phyloP scores from a whole-genome alignment of 371 early-diverging fungal species.

The Actinomortierella ambigua region DNA sequence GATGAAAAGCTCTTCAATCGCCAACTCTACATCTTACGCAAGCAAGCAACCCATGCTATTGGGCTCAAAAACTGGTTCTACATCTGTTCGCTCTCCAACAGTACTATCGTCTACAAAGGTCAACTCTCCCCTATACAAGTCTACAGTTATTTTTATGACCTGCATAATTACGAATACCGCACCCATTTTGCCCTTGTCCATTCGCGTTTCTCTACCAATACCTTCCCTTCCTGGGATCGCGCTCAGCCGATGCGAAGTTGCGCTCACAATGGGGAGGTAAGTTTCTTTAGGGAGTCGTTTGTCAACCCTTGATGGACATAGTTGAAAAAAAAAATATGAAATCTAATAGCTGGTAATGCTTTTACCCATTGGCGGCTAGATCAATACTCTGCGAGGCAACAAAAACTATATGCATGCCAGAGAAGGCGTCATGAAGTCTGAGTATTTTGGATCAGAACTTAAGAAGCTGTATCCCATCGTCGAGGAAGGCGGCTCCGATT shows the following conservation, averaged over 20 bases:
- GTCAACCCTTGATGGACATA: background rate
- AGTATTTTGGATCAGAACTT: conserved; percentile 78
- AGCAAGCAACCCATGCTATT: conserved; percentile 84
- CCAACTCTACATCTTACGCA: conserved; percentile 88
- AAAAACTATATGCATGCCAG: conserved; percentile 99
- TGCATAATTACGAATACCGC: conserved; percentile 77
- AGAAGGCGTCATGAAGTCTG: conserved; percentile 90
- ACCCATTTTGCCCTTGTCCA: conserved; percentile 96
- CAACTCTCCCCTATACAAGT: conserved; percentile 94
- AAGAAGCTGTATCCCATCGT: conserved; percentile 91
- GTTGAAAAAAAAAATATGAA: background rate
- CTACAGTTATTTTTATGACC: conserved; percentile 88
- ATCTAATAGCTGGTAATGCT: background rate
- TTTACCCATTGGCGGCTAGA: conserved; percentile 59
- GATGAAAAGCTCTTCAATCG: conserved; percentile 82
- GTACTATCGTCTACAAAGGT: conserved; percentile 96
- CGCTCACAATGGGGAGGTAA: conserved; percentile 92
- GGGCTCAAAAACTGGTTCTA: conserved; percentile 91
- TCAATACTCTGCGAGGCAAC: conserved; percentile 97
- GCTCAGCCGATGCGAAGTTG: conserved; percentile 97
- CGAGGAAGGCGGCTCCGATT: conserved; percentile 97
- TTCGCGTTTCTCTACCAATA: conserved; percentile 98
- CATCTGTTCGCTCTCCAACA: conserved; percentile 91
- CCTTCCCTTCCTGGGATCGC: conserved; percentile 98
- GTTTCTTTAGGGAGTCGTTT: background rate